phyloP scores from a whole-genome alignment of 495 filamentous ascomycete genomes.

The Aspergillus diversus region DNA sequence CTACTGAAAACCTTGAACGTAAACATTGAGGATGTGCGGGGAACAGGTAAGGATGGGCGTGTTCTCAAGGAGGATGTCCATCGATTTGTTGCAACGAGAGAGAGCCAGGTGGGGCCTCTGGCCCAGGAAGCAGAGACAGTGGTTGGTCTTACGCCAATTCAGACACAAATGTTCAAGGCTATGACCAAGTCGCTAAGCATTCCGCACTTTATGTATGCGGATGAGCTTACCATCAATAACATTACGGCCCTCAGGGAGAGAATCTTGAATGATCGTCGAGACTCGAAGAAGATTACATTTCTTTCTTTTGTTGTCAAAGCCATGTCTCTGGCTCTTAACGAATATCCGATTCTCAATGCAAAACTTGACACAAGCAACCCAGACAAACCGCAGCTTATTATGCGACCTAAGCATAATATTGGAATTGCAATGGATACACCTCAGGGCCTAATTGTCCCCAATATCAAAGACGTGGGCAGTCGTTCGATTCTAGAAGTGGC shows the following conservation, averaged over 20 bases:
- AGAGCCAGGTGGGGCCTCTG: constrained; percentile 25
- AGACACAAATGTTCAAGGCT: constrained; percentile 95
- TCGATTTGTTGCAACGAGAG: constrained; percentile 55
- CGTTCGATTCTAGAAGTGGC: constrained; percentile 78
- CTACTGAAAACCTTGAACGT: constrained; percentile 76
- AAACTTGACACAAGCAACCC: constrained; percentile 66
- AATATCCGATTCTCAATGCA: constrained; percentile 86
- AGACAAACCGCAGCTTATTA: constrained; percentile 68
- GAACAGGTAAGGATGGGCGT: constrained; percentile 90
- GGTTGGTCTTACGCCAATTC: constrained; percentile 71
- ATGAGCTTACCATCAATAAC: constrained; percentile 77
- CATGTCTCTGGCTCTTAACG: constrained; percentile 77
- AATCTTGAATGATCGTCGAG: constrained; percentile 50
- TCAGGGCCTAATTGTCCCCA: constrained; percentile 87
- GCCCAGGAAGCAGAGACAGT: constrained; percentile 65
- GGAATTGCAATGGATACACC: constrained; percentile 97
- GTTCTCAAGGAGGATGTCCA: constrained; percentile 95
- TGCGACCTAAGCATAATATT: constrained; percentile 87
- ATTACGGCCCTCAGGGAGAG: constrained; percentile 69
- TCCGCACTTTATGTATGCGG: constrained; percentile 91
- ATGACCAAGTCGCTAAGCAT: constrained; percentile 92
- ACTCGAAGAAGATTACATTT: constrained; percentile 72
- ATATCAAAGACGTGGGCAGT: constrained; percentile 79
- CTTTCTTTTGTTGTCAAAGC: constrained; percentile 97
- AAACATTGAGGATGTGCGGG: constrained; percentile 73